phyloP scores from a whole-genome alignment of 2,329 filamentous ascomycete genomes.

The Curvularia lunata region DNA sequence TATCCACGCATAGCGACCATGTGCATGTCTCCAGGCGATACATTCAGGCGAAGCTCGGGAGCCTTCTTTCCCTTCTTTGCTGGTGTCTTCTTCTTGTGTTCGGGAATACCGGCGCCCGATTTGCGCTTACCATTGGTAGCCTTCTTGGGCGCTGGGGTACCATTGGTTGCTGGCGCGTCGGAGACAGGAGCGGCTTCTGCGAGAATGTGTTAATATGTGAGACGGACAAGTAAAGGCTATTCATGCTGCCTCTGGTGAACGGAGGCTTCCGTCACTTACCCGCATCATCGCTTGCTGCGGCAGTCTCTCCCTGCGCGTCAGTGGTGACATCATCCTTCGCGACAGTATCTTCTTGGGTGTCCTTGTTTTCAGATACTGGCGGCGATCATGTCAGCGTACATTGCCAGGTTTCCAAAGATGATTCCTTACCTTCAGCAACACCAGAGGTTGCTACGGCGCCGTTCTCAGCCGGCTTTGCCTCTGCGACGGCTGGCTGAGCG shows the following conservation, averaged over 20 bases:
- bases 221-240: background rate
- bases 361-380: slow-evolving; percentile 28
- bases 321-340: slow-evolving; percentile 31
- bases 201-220: slow-evolving; percentile 23
- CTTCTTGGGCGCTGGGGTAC: slow-evolving; percentile 54
- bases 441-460: slow-evolving; percentile 38
- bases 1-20: slow-evolving; percentile 94
- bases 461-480: slow-evolving; percentile 38
- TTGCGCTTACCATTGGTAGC: slow-evolving; percentile 64
- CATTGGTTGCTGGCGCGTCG: slow-evolving; percentile 54
- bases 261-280: slow-evolving; percentile 29
- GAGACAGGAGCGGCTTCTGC: slow-evolving; percentile 47
- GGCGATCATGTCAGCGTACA: slow-evolving; percentile 27
- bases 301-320: slow-evolving; percentile 35
- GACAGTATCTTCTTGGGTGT: slow-evolving; percentile 26
- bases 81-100: slow-evolving; percentile 73
- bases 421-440: slow-evolving; percentile 40
- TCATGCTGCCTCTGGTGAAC: slow-evolving; percentile 1
- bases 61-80: slow-evolving; percentile 85
- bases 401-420: slow-evolving; percentile 1
- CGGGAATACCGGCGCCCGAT: slow-evolving; percentile 68
- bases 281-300: slow-evolving; percentile 27
- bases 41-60: slow-evolving; percentile 71
- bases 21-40: slow-evolving; percentile 89
- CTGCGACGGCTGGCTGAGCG: slow-evolving; percentile 36